Base-by-base conservation (phyloP, 1,284 basidiomycete species). In the Cryptococcus floricola region DNA sequence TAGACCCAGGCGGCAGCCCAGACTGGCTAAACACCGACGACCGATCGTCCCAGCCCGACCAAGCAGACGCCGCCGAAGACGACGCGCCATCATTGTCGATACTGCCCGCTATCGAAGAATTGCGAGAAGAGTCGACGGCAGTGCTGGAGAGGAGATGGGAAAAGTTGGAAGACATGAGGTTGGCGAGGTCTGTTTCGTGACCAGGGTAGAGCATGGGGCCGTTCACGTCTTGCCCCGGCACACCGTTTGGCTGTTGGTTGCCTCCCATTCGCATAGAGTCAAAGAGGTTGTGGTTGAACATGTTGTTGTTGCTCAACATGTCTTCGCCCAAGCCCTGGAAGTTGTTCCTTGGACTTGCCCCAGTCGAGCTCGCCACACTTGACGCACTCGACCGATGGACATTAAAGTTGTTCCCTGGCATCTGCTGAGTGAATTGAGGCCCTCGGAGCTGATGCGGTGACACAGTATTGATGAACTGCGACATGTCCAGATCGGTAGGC, bases 1-100 rank as follows among this genome's bases (percentile, higher is more conserved):
- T 46, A 7, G 45, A 25, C 16, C 64, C 62, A 3, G 72, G 71
- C 12, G 66, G 63, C 13, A 71, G 49, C 8, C 68, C 70, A 49
- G 66, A 69, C 19, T 73, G 61, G 50, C 69, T 72, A 59, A 64
- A 75, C 27, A 71, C 61, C 5, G 64, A 63, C 16, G 67, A 67
- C 37, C 59, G 41, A 41, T 53, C 55, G 37, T 68, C 66, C 10
- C 45, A 66, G 25, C 55, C 63, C 14, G 71, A 73, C 57, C 67
- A 72, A 16, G 60, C 62, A 0, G 70, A 72, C 7, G 41, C 41
- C 41, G 41, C n/a, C n/a, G n/a, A 18, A 16, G 23, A n/a, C n/a
- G n/a, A 18, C 18, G 23, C 45, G 10, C 27, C 18, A 16, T 46
- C 45, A 27, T 46, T 46, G 27, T 46, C 45, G 16, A 46, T 28